Conservation (phyloP, 371 early-diverging fungal species). For the Mortierella sp. region DNA sequence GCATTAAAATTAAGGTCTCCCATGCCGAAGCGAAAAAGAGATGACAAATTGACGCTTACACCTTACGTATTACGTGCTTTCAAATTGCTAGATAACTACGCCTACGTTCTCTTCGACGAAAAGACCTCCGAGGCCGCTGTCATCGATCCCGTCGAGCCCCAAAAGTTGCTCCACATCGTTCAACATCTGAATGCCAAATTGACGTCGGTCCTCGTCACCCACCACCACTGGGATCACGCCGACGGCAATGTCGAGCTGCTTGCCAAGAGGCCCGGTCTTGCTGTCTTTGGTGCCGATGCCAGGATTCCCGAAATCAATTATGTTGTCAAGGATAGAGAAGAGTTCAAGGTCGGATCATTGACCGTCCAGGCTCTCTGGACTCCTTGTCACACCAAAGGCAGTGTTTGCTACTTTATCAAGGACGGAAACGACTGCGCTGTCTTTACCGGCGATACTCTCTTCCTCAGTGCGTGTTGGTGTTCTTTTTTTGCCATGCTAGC, state of each 20-base stretch:
- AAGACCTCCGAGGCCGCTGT: conserved; percentile 68
- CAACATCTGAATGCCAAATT: conserved; percentile 66
- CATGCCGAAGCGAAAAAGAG: not conserved
- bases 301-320: conserved; percentile 89
- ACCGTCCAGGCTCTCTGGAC: conserved; percentile 78
- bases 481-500: not conserved
- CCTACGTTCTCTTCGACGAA: conserved; percentile 83
- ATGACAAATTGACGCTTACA: not conserved
- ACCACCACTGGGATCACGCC: conserved; percentile 89
- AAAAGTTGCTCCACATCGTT: conserved; percentile 66
- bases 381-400: conserved; percentile 92
- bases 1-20: not conserved
- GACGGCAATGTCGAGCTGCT: conserved; percentile 81
- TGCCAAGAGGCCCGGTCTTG: conserved; percentile 73
- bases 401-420: conserved; percentile 86
- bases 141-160: conserved; percentile 79
- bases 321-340: conserved; percentile 80
- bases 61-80: conserved; percentile 35
- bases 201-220: conserved; percentile 77
- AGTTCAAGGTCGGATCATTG: conserved; percentile 82
- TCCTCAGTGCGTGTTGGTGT: conserved; percentile 67
- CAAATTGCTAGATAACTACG: conserved; percentile 77
- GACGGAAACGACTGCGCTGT: conserved; percentile 68
- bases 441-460: conserved; percentile 88
- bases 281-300: conserved; percentile 89